Conservation (phyloP, 1,139 yeast genomes). For the Groenewaldozyma auringiensis region DNA sequence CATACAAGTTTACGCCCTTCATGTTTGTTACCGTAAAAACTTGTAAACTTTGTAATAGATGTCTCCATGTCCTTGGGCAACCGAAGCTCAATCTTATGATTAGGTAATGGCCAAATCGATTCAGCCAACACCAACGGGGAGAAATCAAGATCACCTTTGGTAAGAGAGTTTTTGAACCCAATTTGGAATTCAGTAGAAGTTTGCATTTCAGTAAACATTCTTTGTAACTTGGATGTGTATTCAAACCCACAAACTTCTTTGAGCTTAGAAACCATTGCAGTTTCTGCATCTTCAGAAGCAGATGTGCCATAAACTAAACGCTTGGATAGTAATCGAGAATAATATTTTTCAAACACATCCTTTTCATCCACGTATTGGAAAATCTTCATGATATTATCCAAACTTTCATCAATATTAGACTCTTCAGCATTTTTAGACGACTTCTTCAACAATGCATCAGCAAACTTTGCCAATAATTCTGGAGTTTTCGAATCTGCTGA, state of each 20-base stretch:
- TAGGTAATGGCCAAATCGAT: conserved; percentile 81
- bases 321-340: conserved; percentile 81
- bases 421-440: conserved; percentile 63
- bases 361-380: conserved; percentile 88
- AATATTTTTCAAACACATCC: conserved; percentile 91
- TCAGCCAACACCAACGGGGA: conserved; percentile 77
- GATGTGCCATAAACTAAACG: conserved; percentile 82
- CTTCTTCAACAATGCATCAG: conserved; percentile 75
- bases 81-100: conserved; percentile 41
- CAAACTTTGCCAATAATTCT: conserved; percentile 81
- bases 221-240: conserved; percentile 86
- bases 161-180: conserved; percentile 44
- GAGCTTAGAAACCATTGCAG: conserved; percentile 72
- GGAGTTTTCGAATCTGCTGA: conserved; percentile 66
- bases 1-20: conserved; percentile 85
- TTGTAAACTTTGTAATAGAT: conserved; percentile 60
- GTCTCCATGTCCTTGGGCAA: conserved; percentile 56
- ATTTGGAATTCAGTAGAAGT: conserved; percentile 72
- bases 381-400: conserved; percentile 77
- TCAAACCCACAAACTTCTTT: conserved; percentile 90
- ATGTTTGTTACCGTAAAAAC: conserved; percentile 67
- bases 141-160: conserved; percentile 40
- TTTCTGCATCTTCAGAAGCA: conserved; percentile 79
- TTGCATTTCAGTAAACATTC: conserved; percentile 94
- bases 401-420: conserved; percentile 54